These are phyloP conservation scores for Russula griseocarnosa DNA, from an alignment of 768 basidiomycete species.

Conservation along the genomic window DNA sequence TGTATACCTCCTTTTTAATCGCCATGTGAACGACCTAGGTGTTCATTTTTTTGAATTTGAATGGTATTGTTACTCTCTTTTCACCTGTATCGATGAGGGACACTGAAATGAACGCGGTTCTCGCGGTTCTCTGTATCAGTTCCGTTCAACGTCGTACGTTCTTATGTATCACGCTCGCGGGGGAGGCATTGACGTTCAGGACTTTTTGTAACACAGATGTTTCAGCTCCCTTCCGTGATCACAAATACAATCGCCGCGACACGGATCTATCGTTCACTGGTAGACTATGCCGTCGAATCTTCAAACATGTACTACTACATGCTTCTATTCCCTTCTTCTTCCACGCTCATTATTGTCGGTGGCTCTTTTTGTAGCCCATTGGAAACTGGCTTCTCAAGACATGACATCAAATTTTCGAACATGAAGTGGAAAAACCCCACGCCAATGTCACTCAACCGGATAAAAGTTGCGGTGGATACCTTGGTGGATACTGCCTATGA, in stretches of 20 bases:
- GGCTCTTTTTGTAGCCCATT: no score
- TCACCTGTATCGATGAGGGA: background rate
- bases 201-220: background rate
- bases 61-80: background rate
- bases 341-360: no score
- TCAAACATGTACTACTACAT: background rate
- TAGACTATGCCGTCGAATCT: background rate
- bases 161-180: background rate
- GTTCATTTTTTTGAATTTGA: constrained; percentile 12
- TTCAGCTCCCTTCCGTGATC: background rate
- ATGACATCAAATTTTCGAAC: background rate
- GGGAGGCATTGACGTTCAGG: no score
- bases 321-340: no score
- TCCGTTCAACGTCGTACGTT: background rate
- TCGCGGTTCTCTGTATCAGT: background rate
- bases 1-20: background rate
- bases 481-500: background rate
- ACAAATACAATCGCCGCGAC: background rate
- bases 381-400: background rate
- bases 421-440: background rate
- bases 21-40: background rate
- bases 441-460: background rate
- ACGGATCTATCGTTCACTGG: background rate
- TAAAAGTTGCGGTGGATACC: background rate
- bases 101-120: background rate